Percentiles rank a stretch among this genome's conserved stretches.
phyloP scores from a whole-genome alignment of 306 rosid species.

The Malus sylvestris region DNA sequence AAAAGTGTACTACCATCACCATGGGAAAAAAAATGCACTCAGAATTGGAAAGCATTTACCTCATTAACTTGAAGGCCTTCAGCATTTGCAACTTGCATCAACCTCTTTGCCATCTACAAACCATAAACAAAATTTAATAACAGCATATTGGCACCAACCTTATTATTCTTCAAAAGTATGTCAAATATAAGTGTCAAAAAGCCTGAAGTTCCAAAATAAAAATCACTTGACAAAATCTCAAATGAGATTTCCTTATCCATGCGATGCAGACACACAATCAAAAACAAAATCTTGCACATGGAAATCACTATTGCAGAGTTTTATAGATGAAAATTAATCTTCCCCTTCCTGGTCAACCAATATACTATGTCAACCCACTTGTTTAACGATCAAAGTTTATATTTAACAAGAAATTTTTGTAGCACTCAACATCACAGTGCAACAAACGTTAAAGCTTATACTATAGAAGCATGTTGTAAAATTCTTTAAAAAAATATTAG shows the following conservation, averaged over 20 bases:
- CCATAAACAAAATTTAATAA: constrained; percentile 14
- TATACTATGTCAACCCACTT: not conserved
- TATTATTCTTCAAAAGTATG: not conserved
- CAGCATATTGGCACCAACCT: not conserved
- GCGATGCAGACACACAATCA: not conserved
- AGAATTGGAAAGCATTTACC: constrained; percentile 33
- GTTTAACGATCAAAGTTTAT: not conserved
- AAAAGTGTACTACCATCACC: not conserved
- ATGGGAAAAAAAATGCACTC: constrained; percentile 8
- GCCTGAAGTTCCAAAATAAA: not conserved
- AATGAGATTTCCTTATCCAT: not conserved
- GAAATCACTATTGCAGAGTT: not conserved
- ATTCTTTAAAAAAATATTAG: not conserved
- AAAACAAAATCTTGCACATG: not conserved
- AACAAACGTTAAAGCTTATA: not conserved
- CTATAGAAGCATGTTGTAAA: not conserved
- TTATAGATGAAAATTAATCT: too few species aligned
- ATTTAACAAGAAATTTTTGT: not conserved
- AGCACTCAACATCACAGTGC: not conserved
- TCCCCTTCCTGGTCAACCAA: not conserved
- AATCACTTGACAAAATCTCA: too few species aligned
- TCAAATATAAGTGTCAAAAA: not conserved
- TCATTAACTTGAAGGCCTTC: constrained; percentile 87
- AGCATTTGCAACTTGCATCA: constrained; percentile 65
- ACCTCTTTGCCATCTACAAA: constrained; percentile 93